Percentiles rank a stretch among this genome's conserved stretches.
These are phyloP conservation scores for Schizochytrium sp. DNA, from an alignment of 108 stramenopile species.

Conservation along the genomic window DNA sequence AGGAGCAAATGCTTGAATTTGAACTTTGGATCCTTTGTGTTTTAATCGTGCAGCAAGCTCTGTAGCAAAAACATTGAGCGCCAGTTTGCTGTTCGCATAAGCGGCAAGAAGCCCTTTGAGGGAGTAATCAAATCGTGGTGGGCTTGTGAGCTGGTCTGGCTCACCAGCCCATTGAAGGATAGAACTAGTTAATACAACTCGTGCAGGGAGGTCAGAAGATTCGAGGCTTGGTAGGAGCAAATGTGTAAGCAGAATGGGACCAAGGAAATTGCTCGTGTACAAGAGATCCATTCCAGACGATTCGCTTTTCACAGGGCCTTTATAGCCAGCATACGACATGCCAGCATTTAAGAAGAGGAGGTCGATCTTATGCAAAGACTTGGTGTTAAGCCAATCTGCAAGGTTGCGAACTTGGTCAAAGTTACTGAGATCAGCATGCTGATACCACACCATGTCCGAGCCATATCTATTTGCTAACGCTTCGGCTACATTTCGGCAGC, in stretches of 20 bases:
- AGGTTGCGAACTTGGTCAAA: too few species aligned
- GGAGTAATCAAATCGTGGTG: background rate
- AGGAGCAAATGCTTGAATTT: background rate
- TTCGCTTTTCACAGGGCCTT: background rate
- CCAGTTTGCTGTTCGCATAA: conserved; percentile 13
- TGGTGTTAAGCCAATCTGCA: too few species aligned
- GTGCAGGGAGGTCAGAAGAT: background rate
- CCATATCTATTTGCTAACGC: too few species aligned
- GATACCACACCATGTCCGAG: too few species aligned
- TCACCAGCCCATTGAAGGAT: background rate
- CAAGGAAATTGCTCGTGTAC: background rate
- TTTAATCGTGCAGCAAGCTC: conserved; percentile 14
- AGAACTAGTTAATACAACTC: background rate
- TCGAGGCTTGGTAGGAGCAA: background rate
- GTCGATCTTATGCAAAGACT: background rate
- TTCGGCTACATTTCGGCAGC: too few species aligned
- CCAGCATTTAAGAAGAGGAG: background rate
- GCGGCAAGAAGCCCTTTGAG: background rate
- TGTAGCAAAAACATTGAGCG: background rate
- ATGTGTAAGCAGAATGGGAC: background rate
- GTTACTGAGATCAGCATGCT: too few species aligned
- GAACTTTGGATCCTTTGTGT: background rate
- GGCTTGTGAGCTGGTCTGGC: background rate
- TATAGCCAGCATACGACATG: conserved; percentile 6
- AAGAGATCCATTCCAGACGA: background rate